Evolutionary conservation across 1,284 basidiomycete genomes (phyloP).

Genomic region (Sporisorium sorghi): DNA sequence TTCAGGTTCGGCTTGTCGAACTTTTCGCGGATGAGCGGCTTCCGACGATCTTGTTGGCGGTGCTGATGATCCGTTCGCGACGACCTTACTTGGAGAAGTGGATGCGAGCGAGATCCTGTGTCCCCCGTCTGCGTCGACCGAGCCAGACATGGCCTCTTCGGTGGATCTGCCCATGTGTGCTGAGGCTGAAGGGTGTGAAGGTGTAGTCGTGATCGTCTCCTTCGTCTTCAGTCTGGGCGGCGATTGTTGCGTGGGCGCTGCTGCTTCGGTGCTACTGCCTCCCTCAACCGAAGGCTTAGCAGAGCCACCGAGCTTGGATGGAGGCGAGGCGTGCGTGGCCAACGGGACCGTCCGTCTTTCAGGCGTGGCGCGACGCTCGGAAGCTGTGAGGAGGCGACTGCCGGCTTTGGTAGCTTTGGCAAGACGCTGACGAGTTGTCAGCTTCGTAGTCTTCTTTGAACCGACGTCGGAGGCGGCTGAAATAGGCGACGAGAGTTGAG

Average conservation of each 20-base stretch:
- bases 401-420: constrained; percentile 52
- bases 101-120: not conserved
- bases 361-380: constrained; percentile 26
- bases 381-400: constrained; percentile 28
- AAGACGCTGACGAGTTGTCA: constrained; percentile 46
- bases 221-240: constrained; percentile 6
- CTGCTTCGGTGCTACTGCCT: not conserved
- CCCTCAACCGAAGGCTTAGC: not conserved
- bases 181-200: not conserved
- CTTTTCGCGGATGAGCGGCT: not conserved
- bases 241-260: not conserved
- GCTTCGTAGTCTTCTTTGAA: constrained; percentile 32
- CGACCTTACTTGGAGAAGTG: not conserved
- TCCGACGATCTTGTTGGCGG: not conserved
- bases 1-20: not conserved
- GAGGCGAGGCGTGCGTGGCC: constrained; percentile 5
- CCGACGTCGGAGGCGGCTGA: constrained; percentile 20
- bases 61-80: not conserved
- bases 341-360: constrained; percentile 14
- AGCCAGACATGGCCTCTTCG: too few relatives aligned
- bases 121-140: not conserved
- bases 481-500: constrained; percentile 13
- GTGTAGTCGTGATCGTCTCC: not conserved
- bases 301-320: constrained; percentile 6
- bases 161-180: too few relatives aligned